Base-by-base conservation (phyloP, 257 asterid species). In the Solanum dulcamara region DNA sequence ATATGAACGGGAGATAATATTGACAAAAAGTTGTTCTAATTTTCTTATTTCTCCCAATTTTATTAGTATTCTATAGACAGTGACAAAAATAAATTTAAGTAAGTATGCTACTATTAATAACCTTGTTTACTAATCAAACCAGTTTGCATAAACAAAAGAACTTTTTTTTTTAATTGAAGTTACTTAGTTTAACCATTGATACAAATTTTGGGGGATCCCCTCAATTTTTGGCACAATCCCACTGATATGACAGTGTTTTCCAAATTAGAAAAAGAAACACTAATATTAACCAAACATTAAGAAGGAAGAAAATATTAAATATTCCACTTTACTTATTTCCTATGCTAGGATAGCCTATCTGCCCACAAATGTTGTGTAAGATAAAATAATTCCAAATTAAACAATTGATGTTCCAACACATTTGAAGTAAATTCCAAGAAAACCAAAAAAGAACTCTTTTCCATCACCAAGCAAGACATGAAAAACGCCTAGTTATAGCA, bases 381-480 rank as follows among this genome's bases (percentile, higher is more conserved):
- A 86, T 84, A 64, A 81, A 64, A 28, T 72, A 81, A 83, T 84
- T 85, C 83, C 86, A 64, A 85, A 85, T 53, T 77, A 85, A 80
- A 80, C 59, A 62, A 64, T 22, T 86, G 32, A 57, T 50, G 51
- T 32, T 38, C 28, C 55, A 55, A 44, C 70, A 82, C 50, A 71
- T 12, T 12, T 59, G 82, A 86, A 91, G 93, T 91, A 48, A 68
- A 86, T 86, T 85, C 79, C 46, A 90, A 86, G 90, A 81, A 86
- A 88, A 35, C 44, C 74, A 42, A 77, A 77, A 81, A 66, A 81
- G 35, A 32, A 30, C 11, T 10, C 55, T 90, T 85, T 88, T 79
- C 62, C 40, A 89, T 67, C 50, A 68, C 20, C 85, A 91, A 90
- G 92, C 91, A 87, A 89, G 84, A 66, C 55, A 55, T 51, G 85